Percentiles rank a stretch among this genome's conserved stretches.
phyloP scores from a whole-genome alignment of 495 filamentous ascomycete species.

The Aspergillus nidulans region DNA sequence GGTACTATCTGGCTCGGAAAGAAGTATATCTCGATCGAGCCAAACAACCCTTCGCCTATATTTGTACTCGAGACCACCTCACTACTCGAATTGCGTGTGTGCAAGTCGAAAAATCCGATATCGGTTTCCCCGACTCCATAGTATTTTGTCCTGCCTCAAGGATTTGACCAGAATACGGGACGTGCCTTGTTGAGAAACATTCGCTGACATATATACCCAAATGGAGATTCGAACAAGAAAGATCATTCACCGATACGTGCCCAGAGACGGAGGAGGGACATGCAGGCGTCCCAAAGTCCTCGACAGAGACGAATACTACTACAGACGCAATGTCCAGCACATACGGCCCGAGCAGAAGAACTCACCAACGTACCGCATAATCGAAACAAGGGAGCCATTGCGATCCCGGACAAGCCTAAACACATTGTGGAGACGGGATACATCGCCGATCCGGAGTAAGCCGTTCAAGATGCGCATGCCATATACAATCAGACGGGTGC shows the following conservation, averaged over 20 bases:
- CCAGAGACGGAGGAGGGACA: slow-evolving; percentile 7
- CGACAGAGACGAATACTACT: slow-evolving; percentile 12
- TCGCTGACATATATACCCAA: slow-evolving; percentile 8
- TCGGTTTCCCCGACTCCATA: background rate
- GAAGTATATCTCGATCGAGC: background rate
- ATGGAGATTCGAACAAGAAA: slow-evolving; percentile 21
- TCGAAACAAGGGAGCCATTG: slow-evolving; percentile 9
- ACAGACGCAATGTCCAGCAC: slow-evolving; percentile 7
- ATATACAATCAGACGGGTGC: slow-evolving; percentile 6
- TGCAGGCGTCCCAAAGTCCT: slow-evolving; percentile 7
- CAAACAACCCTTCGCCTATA: background rate
- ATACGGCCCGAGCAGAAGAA: background rate
- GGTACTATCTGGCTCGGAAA: background rate
- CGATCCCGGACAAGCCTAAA: background rate
- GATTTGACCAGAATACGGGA: background rate
- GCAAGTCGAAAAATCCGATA: background rate
- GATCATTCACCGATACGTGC: slow-evolving; percentile 12
- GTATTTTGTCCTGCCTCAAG: background rate
- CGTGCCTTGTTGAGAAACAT: slow-evolving; percentile 13
- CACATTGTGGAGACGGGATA: slow-evolving; percentile 5
- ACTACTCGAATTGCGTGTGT: background rate
- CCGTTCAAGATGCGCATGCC: slow-evolving; percentile 14
- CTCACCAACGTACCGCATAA: slow-evolving; percentile 10
- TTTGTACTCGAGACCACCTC: slow-evolving; percentile 6
- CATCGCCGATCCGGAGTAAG: slow-evolving; percentile 11